These are phyloP conservation scores for Septoria linicola DNA, from an alignment of 2,329 filamentous ascomycete genomes.

Conservation along the genomic window DNA sequence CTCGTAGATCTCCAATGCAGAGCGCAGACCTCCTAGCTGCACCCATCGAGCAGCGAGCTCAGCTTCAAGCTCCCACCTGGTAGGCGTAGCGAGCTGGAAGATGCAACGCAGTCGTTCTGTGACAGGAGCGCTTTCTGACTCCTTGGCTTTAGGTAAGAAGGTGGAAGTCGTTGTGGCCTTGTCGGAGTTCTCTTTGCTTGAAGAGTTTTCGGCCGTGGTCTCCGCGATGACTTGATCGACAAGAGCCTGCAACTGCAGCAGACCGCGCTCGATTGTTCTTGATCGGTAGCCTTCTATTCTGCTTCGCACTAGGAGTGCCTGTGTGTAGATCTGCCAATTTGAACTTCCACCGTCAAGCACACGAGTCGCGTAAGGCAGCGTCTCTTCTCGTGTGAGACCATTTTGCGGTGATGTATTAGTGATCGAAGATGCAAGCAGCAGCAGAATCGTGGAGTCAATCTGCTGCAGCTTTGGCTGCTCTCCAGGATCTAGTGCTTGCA, in stretches of 20 bases:
- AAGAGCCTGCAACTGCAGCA: constrained; percentile 89
- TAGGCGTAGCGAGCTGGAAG: constrained; percentile 78
- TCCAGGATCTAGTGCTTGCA: constrained; percentile 69
- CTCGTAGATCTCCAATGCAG: constrained; percentile 94
- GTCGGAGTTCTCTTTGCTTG: constrained; percentile 29
- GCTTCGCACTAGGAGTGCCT: constrained; percentile 84
- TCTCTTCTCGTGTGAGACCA: constrained; percentile 87
- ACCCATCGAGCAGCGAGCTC: constrained; percentile 95
- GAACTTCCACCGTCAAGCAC: constrained; percentile 85
- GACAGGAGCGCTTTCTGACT: constrained; percentile 74
- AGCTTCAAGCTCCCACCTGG: constrained; percentile 89
- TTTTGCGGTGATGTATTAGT: constrained; percentile 85
- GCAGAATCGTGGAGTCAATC: constrained; percentile 84
- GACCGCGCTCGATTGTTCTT: constrained; percentile 81
- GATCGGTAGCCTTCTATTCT: constrained; percentile 86
- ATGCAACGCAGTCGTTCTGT: constrained; percentile 77
- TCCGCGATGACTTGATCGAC: constrained; percentile 94
- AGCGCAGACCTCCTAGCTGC: constrained; percentile 78
- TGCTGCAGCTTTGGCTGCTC: constrained; percentile 78
- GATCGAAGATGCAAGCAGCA: constrained; percentile 76
- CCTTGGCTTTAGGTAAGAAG: constrained; percentile 76
- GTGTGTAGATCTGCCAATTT: constrained; percentile 98
- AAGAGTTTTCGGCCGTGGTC: constrained; percentile 47
- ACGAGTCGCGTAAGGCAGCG: constrained; percentile 82
- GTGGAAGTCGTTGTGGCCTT: constrained; percentile 58